phyloP scores from a whole-genome alignment of 2,329 filamentous ascomycete genomes.

The Neofusicoccum laricinum region DNA sequence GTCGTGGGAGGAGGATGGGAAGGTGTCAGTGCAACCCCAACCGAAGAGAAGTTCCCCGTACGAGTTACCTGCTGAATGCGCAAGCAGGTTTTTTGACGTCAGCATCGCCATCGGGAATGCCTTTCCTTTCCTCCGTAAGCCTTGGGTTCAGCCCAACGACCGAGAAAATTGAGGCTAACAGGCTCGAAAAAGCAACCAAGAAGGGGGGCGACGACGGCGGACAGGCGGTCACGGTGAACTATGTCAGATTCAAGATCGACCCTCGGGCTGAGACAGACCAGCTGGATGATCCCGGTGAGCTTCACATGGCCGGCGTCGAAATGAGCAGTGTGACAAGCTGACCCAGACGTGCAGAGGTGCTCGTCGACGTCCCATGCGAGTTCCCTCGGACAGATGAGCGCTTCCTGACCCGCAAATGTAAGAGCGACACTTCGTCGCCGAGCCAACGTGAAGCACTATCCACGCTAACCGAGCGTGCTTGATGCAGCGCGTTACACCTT shows the following conservation, averaged over 20 bases:
- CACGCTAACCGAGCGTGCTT: background rate
- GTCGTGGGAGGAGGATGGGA: background rate
- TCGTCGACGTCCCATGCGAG: constrained; percentile 40
- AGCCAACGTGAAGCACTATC: background rate
- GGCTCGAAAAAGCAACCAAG: background rate
- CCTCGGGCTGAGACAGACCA: constrained; percentile 16
- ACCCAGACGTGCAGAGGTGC: constrained; percentile 19
- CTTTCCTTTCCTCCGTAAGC: background rate
- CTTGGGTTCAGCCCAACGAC: no score
- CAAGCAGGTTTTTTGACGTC: background rate
- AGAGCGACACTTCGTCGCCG: no score
- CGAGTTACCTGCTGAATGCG: background rate
- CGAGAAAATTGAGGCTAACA: background rate
- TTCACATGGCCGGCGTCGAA: background rate
- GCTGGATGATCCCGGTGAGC: background rate
- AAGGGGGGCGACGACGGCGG: constrained; percentile 30
- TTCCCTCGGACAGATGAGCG: constrained; percentile 52
- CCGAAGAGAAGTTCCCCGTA: no score
- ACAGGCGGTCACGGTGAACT: constrained; percentile 16
- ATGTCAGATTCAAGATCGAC: constrained; percentile 27
- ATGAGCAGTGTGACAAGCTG: background rate
- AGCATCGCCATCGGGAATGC: background rate
- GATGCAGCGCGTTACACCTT: background rate
- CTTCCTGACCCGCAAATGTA: constrained; percentile 21
- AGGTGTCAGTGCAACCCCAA: background rate